Evolutionary conservation across 257 asterid genomes (phyloP).

Genomic region (Avicennia marina): DNA sequence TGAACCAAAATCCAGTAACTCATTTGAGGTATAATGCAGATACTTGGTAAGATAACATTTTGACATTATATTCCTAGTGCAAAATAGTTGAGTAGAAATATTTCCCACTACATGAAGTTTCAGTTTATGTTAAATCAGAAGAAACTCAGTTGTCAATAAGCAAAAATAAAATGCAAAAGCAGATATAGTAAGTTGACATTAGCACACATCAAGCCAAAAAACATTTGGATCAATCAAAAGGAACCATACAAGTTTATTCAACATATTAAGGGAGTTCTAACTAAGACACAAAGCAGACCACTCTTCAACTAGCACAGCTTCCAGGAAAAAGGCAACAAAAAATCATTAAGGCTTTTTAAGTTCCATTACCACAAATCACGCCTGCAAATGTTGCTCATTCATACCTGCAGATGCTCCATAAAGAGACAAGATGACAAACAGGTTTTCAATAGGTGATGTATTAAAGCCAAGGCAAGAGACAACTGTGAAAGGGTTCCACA

Average conservation of each 20-base stretch:
- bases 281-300: constrained; percentile 11
- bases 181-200: not conserved
- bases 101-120: no score
- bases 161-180: constrained; percentile 3
- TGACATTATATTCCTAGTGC: no score
- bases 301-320: constrained; percentile 7
- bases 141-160: no score
- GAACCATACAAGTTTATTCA: constrained; percentile 1
- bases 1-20: no score
- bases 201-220: not conserved
- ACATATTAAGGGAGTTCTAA: not conserved
- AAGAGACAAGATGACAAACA: constrained; percentile 64
- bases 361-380: constrained; percentile 9
- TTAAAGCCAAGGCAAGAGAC: constrained; percentile 83
- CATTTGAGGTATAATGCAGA: no score
- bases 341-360: constrained; percentile 5
- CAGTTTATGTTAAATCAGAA: no score
- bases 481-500: constrained; percentile 94
- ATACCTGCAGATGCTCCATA: constrained; percentile 89
- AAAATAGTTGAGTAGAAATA: no score
- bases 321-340: constrained; percentile 8
- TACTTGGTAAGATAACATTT: no score
- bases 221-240: not conserved
- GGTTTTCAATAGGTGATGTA: constrained; percentile 78
- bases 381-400: constrained; percentile 17